phyloP scores from a whole-genome alignment of 306 rosid genomes.

The Astragalus membranaceus region DNA sequence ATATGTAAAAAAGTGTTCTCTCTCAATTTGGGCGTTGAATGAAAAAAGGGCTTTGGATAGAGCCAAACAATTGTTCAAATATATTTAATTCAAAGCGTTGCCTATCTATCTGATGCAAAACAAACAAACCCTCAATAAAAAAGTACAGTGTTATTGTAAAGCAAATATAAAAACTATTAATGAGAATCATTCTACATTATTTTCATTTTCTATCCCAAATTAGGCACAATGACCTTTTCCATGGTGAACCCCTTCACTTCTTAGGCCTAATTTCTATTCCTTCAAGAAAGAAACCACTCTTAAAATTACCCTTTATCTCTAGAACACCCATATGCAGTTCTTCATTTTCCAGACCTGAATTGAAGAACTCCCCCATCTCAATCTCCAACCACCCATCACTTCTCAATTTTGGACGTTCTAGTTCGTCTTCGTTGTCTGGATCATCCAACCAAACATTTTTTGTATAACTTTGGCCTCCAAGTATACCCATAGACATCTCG shows the following conservation, averaged over 20 bases:
- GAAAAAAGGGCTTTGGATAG: too few species aligned
- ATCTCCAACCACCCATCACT: conserved; percentile 56
- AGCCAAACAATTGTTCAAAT: background rate
- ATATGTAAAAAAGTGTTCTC: too few species aligned
- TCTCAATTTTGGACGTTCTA: conserved; percentile 28
- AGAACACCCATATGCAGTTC: conserved; percentile 31
- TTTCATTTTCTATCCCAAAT: too few species aligned
- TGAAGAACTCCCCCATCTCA: conserved; percentile 54
- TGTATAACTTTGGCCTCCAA: background rate
- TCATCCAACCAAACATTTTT: conserved; percentile 14
- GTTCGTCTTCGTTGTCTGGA: background rate
- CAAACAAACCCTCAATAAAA: background rate
- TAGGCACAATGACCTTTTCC: background rate
- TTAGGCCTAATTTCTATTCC: conserved; percentile 64
- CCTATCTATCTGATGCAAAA: background rate
- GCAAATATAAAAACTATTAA: background rate
- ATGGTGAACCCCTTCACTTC: background rate
- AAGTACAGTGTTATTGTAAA: background rate
- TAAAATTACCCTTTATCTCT: conserved; percentile 33
- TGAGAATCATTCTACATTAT: too few species aligned
- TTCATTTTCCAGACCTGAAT: conserved; percentile 26
- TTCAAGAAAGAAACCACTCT: conserved; percentile 41
- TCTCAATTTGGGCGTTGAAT: too few species aligned
- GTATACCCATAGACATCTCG: conserved; percentile 20
- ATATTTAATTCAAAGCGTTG: background rate